Conservation (phyloP, 148 eudicot genomes). For the Pharnaceum exiguum region DNA sequence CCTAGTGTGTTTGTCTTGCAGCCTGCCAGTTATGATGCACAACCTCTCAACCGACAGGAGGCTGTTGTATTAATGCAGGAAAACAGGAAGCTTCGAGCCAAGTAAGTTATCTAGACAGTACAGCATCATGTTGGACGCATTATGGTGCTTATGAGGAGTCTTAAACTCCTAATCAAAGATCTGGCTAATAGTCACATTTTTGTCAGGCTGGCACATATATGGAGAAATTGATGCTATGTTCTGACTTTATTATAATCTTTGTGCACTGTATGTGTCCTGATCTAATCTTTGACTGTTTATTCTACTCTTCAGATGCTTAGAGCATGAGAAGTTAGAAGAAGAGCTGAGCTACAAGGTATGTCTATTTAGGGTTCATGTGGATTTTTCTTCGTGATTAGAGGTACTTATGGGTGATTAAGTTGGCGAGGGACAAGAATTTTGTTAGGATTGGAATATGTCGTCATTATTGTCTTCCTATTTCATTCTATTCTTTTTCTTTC, state of each 20-base stretch:
- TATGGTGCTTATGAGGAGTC: neutral
- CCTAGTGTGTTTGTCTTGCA: conserved; percentile 18
- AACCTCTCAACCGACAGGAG: conserved; percentile 25
- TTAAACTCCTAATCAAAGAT: neutral
- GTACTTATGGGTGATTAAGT: neutral
- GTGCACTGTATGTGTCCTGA: neutral
- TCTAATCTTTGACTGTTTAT: neutral
- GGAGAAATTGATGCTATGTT: neutral
- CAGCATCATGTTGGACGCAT: neutral
- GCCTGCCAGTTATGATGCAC: conserved; percentile 26
- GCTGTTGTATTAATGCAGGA: conserved; percentile 31
- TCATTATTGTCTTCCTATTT: too few species aligned
- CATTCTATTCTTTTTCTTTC: too few species aligned
- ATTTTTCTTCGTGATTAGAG: neutral
- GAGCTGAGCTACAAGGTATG: conserved; percentile 57
- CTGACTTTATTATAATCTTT: neutral
- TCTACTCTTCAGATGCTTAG: conserved; percentile 45
- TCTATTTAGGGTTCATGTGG: neutral
- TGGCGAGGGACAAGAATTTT: too few species aligned
- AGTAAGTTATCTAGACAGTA: conserved; percentile 35
- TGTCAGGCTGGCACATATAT: neutral
- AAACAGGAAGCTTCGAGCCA: conserved; percentile 43
- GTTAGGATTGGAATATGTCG: too few species aligned
- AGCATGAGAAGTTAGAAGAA: conserved; percentile 41
- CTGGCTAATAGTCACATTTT: neutral